Evolutionary conservation across 2,329 filamentous ascomycete genomes (phyloP), one percentile per base, ranked within the genome.

Genomic region (Didymella keratinophila): DNA sequence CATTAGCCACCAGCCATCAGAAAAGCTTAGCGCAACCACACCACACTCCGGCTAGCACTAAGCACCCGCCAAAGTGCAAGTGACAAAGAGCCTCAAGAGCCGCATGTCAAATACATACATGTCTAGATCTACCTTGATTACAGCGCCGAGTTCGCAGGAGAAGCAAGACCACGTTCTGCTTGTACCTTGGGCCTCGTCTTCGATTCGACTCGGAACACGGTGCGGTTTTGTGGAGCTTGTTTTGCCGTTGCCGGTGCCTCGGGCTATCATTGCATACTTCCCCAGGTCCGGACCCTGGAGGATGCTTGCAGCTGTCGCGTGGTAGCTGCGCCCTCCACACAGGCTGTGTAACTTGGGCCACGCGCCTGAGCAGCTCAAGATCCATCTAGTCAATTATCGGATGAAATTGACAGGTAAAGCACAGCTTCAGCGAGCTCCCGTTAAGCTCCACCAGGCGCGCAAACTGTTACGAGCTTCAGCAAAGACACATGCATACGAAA

Each of bases 161-260:
- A n/a, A 34, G 12, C 2, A 32, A 14, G 30, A 32, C 30, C 11
- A 32, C 2, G 30, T 32, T 4, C 30, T 14, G 6, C 34, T 18
- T n/a, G 34, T 14, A 36, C 18, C 34, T 18, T 4, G 34, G 34
- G 8, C 34, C 34, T 36, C 34, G 16, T 36, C 34, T 18, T 10
- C 21, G 41, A 20, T 20, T 45, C 34, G 49, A 34, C 21, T 45
- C 49, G 39, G 39, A 37, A 18, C 25, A 32, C 32, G 30, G 7
- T 39, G 54, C 47, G 54, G 54, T 39, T 52, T 42, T 51, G 53
- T 56, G 53, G 53, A 56, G 53, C 41, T 20, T 36, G 37, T 36
- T 39, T 52, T 52, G 47, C 54, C 48, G 54, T 18, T 34, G 56
- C 56, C 56, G 49, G 50, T 46, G 50, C 56, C 56, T 51, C 45